Percentiles rank a stretch among this genome's conserved stretches.
Conservation (phyloP, 2,329 filamentous ascomycete genomes). For the Calonectria hongkongensis region DNA sequence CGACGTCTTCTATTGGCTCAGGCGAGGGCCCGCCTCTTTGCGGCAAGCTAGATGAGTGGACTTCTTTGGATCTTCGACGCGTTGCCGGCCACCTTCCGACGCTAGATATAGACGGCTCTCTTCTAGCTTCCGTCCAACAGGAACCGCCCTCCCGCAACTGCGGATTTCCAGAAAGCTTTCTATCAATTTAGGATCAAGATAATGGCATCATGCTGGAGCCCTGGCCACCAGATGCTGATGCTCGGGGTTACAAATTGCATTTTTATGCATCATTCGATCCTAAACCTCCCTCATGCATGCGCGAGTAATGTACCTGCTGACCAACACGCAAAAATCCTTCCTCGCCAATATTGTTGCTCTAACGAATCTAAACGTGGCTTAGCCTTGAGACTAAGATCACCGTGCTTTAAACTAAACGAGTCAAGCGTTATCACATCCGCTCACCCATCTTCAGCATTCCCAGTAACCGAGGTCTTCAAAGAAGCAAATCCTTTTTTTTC, state of each 20-base stretch:
- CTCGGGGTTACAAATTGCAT: background rate
- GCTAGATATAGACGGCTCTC: background rate
- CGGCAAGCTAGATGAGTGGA: conserved; percentile 6
- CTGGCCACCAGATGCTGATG: background rate
- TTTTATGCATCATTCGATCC: background rate
- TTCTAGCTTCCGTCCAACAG: conserved; percentile 18
- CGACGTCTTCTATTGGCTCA: background rate
- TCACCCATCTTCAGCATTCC: conserved; percentile 7
- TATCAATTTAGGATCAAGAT: background rate
- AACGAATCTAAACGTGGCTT: conserved; percentile 19
- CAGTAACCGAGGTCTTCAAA: conserved; percentile 26
- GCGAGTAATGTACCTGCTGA: conserved; percentile 24
- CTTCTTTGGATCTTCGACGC: conserved; percentile 5
- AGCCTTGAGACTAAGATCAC: conserved; percentile 8
- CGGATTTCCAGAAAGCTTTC: background rate
- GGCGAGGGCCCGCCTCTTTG: background rate
- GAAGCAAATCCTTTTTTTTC: conserved; percentile 13
- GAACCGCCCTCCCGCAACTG: background rate
- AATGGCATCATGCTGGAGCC: background rate
- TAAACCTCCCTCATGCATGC: conserved; percentile 7
- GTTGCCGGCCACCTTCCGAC: conserved; percentile 25
- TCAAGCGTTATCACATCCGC: conserved; percentile 26
- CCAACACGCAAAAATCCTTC: conserved; percentile 9
- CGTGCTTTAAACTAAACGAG: conserved; percentile 28
- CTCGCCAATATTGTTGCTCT: background rate